These are phyloP conservation scores for Falciphora oryzae DNA, from an alignment of 2,329 filamentous ascomycete species.

Conservation along the genomic window DNA sequence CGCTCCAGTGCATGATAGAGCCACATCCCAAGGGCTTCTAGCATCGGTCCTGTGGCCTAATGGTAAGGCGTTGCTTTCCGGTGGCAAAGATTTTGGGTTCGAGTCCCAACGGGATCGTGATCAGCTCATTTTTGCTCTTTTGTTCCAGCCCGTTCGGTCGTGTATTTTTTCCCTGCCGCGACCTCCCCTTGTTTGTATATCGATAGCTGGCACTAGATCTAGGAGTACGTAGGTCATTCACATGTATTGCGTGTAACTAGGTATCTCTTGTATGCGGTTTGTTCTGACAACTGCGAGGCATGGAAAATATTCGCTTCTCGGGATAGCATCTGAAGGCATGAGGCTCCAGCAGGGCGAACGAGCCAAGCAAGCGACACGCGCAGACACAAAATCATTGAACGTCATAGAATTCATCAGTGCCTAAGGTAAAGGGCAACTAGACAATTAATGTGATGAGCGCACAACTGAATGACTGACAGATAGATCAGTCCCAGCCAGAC, in stretches of 20 bases:
- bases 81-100: conserved; percentile 1
- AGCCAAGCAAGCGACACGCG: not conserved
- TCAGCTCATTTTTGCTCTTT: conserved; percentile 2
- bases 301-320: too few relatives aligned
- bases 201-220: too few relatives aligned
- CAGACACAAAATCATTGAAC: not conserved
- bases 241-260: too few relatives aligned
- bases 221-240: too few relatives aligned
- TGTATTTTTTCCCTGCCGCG: too few relatives aligned
- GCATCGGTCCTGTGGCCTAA: not conserved
- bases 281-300: too few relatives aligned
- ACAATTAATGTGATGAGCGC: not conserved
- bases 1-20: not conserved
- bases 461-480: not conserved
- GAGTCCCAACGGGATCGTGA: conserved; percentile 2
- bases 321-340: too few relatives aligned
- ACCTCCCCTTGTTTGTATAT: too few relatives aligned
- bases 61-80: conserved; percentile 1
- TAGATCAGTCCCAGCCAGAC: not conserved
- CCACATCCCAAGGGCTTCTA: not conserved
- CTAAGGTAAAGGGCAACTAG: not conserved
- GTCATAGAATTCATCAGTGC: not conserved
- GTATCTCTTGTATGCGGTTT: too few relatives aligned
- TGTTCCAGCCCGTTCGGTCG: not conserved
- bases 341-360: too few relatives aligned